phyloP scores from a whole-genome alignment of 345 rosid genomes.

The Aegle marmelos region DNA sequence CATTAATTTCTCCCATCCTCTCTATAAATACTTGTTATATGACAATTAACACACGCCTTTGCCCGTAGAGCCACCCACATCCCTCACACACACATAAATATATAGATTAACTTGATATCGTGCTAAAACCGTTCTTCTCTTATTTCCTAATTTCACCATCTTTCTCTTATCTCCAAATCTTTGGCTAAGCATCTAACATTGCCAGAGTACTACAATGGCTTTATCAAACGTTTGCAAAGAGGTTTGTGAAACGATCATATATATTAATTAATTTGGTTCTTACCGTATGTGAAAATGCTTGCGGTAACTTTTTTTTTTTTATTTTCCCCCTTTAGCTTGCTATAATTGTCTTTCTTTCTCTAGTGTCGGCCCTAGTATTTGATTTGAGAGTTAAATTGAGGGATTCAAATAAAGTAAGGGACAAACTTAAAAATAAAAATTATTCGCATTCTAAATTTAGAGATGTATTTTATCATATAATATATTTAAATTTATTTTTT shows the following conservation, averaged over 20 bases:
- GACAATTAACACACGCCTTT: background rate
- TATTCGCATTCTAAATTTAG: accelerated
- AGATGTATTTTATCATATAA: too few relatives aligned
- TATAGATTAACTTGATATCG: background rate
- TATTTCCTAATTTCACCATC: background rate
- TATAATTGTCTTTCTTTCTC: background rate
- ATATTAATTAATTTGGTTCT: background rate
- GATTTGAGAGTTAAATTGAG: background rate
- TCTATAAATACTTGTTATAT: too few relatives aligned
- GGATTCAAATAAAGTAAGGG: too few relatives aligned
- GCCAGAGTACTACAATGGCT: constrained; percentile 18
- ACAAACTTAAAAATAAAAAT: too few relatives aligned
- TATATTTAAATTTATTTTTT: too few relatives aligned
- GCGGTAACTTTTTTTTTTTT: background rate
- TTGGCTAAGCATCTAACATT: background rate
- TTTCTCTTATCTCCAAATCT: background rate
- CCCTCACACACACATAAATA: too few relatives aligned
- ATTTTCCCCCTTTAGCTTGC: background rate
- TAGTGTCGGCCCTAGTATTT: background rate
- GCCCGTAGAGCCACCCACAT: background rate
- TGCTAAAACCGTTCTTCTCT: background rate
- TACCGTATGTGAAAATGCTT: background rate
- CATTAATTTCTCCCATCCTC: constrained; percentile 7
- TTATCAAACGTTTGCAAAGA: constrained; percentile 24
- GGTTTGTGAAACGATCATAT: constrained; percentile 21